These are phyloP conservation scores for Harringtonia lauricola DNA, from an alignment of 2,329 filamentous ascomycete genomes.

Conservation along the genomic window DNA sequence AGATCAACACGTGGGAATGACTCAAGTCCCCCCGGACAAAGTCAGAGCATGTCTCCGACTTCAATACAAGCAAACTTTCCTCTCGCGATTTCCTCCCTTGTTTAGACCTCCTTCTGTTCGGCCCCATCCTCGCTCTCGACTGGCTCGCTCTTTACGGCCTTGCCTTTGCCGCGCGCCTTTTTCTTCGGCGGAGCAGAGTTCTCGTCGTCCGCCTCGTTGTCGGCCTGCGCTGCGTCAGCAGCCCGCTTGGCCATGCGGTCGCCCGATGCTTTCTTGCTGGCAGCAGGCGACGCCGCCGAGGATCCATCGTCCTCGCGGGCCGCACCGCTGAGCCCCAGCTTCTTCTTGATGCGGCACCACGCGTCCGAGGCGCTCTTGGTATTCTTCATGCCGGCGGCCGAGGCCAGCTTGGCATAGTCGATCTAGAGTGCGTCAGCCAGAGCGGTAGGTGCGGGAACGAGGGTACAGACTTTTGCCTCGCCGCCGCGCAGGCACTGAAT, in stretches of 20 bases:
- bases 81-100: no score
- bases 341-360: constrained; percentile 6
- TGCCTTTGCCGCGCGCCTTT: not conserved
- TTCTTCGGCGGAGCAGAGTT: not conserved
- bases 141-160: no score
- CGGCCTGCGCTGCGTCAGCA: not conserved
- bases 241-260: not conserved
- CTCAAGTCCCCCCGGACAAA: no score
- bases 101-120: no score
- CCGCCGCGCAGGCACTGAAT: constrained; percentile 5
- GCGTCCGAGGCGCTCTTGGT: constrained; percentile 3
- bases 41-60: no score
- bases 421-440: not conserved
- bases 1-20: no score
- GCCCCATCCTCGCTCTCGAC: no score
- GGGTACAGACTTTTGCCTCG: constrained; percentile 4
- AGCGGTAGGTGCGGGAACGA: no score
- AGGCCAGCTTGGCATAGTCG: constrained; percentile 4
- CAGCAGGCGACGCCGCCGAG: not conserved
- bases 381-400: not conserved
- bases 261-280: not conserved
- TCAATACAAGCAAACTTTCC: no score
- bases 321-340: not conserved
- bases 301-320: not conserved
- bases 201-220: not conserved